Percentiles rank a stretch among this genome's conserved stretches.
Evolutionary conservation across 140 eudicot genomes (phyloP).

Genomic region (Bidens hawaiensis): DNA sequence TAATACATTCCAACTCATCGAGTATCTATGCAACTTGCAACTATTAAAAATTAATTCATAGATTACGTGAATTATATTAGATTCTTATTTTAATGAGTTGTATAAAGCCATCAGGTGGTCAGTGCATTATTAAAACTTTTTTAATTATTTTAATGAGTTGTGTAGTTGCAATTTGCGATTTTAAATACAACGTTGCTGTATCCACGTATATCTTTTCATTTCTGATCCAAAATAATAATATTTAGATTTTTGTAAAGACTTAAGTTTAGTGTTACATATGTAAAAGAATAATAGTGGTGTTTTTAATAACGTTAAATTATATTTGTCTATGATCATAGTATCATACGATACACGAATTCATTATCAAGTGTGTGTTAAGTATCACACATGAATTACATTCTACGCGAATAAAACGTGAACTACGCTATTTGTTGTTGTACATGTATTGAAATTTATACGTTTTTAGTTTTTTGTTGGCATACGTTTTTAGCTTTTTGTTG

Average conservation of each 20-base stretch:
- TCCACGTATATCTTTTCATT: background rate
- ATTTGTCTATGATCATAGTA: too few species aligned
- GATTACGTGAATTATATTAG: slow-evolving; percentile 3
- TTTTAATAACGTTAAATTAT: too few species aligned
- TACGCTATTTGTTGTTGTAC: too few species aligned
- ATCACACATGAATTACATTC: too few species aligned
- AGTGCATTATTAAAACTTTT: background rate
- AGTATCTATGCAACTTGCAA: slow-evolving; percentile 9
- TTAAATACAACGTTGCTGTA: background rate
- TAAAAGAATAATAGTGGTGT: background rate
- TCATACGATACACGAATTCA: too few species aligned
- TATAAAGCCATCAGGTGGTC: slow-evolving; percentile 4
- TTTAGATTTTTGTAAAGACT: background rate
- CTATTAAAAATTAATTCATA: background rate
- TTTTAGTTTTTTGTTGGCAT: too few species aligned
- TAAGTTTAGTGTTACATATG: background rate
- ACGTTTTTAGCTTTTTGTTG: too few species aligned
- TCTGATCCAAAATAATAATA: background rate
- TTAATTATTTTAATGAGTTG: slow-evolving; percentile 2
- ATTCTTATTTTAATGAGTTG: too few species aligned
- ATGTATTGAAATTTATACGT: too few species aligned
- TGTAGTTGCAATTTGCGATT: background rate
- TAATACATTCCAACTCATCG: slow-evolving; percentile 20
- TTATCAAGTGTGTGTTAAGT: too few species aligned
- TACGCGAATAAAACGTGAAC: too few species aligned